Evolutionary conservation across 805 yeast genomes (phyloP).

Genomic region (Ogataea neopini): DNA sequence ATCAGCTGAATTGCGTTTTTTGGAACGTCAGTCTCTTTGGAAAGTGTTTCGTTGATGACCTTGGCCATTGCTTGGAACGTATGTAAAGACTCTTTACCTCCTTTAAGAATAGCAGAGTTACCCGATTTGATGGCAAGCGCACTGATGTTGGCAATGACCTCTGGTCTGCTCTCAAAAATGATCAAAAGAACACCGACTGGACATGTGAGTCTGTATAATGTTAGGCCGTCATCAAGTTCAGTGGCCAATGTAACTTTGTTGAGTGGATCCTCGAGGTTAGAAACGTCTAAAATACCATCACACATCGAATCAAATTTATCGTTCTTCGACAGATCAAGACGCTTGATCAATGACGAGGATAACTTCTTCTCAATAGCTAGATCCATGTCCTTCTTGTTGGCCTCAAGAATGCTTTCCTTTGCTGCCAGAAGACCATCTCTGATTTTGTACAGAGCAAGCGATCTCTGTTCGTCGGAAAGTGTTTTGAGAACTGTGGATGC

Average conservation of each 20-base stretch:
- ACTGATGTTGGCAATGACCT: conserved; percentile 96
- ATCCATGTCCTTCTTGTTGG: conserved; percentile 75
- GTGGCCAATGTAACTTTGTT: conserved; percentile 85
- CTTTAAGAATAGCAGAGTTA: conserved; percentile 93
- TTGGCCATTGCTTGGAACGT: conserved; percentile 83
- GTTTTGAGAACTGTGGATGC: conserved; percentile 86
- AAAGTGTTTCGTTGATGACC: conserved; percentile 62
- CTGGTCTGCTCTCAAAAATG: conserved; percentile 96
- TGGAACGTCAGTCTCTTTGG: conserved; percentile 68
- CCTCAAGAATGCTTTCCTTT: conserved; percentile 64
- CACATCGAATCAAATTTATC: conserved; percentile 93
- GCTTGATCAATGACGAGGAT: conserved; percentile 70
- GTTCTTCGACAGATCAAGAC: conserved; percentile 77
- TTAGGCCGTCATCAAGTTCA: conserved; percentile 86
- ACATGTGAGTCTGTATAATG: conserved; percentile 78
- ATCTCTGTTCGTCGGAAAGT: conserved; percentile 68
- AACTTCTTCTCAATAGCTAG: conserved; percentile 63
- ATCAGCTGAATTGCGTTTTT: conserved; percentile 80
- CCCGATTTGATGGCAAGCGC: conserved; percentile 96
- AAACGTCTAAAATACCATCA: conserved; percentile 92
- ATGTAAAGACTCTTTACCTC: conserved; percentile 90
- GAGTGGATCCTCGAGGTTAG: conserved; percentile 85
- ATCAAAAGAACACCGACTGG: conserved; percentile 94
- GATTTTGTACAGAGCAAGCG: conserved; percentile 68
- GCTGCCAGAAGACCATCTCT: conserved; percentile 63